Evolutionary conservation across 139 green algal species (phyloP).

Genomic region (Chlamydomonas schloesseri): DNA sequence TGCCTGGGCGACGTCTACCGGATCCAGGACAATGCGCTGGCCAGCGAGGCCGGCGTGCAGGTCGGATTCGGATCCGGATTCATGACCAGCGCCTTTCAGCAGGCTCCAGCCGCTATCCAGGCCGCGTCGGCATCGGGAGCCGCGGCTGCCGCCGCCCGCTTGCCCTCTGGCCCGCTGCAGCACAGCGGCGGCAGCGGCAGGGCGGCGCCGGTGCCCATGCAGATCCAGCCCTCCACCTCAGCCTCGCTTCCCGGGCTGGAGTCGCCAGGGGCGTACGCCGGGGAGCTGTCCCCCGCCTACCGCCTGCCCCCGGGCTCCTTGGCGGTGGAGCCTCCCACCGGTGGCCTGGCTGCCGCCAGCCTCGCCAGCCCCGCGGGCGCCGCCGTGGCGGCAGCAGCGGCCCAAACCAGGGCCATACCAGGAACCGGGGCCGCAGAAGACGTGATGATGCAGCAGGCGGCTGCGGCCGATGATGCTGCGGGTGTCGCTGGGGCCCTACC

Average conservation of each 20-base stretch:
- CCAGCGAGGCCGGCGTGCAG: conserved; percentile 11
- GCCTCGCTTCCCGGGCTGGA: conserved; percentile 1
- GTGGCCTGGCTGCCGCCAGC: conserved; percentile 20
- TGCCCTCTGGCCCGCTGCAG: not conserved
- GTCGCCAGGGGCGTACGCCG: not conserved
- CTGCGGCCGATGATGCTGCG: too few relatives aligned
- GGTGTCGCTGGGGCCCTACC: too few relatives aligned
- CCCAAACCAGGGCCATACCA: too few relatives aligned
- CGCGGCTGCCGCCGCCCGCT: not conserved
- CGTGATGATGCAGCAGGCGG: too few relatives aligned
- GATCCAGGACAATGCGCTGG: not conserved
- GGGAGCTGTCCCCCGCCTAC: not conserved
- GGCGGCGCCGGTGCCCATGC: too few relatives aligned
- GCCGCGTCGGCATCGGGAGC: not conserved
- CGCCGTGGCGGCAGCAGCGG: not conserved
- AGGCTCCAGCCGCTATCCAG: not conserved
- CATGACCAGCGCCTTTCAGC: not conserved
- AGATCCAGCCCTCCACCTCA: not conserved
- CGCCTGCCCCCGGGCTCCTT: not conserved
- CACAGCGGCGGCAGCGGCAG: too few relatives aligned
- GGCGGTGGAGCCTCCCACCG: conserved; percentile 13
- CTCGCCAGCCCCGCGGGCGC: not conserved
- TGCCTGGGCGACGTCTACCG: conserved; percentile 27
- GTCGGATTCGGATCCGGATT: not conserved
- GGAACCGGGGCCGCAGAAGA: too few relatives aligned